phyloP scores from a whole-genome alignment of 2,329 filamentous ascomycete species.

The Zopfia rhizophila region DNA sequence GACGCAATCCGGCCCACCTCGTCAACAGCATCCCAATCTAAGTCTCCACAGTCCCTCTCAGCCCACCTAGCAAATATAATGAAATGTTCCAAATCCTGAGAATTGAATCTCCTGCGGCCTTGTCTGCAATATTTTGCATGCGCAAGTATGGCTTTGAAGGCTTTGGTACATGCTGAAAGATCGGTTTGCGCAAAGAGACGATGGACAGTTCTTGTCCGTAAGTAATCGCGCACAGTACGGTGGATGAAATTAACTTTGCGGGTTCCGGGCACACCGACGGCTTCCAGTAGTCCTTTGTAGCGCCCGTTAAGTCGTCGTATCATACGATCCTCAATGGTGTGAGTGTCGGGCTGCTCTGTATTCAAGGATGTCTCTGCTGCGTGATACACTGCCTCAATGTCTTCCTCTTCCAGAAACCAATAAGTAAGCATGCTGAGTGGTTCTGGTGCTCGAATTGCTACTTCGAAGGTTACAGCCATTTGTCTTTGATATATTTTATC shows the following conservation, averaged over 20 bases:
- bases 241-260: conserved; percentile 13
- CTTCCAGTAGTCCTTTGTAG: conserved; percentile 13
- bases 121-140: no score
- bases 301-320: not conserved
- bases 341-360: no score
- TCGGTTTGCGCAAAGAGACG: not conserved
- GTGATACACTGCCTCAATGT: no score
- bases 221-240: conserved; percentile 14
- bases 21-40: conserved; percentile 1
- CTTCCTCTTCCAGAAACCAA: no score
- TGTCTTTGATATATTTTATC: conserved; percentile 16
- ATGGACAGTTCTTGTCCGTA: conserved; percentile 1
- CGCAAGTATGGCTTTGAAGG: conserved; percentile 1
- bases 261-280: not conserved
- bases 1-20: no score
- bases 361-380: no score
- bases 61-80: conserved; percentile 1
- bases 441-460: conserved; percentile 7
- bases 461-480: conserved; percentile 17
- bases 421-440: conserved; percentile 14
- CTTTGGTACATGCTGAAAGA: not conserved
- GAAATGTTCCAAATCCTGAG: not conserved
- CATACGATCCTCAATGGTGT: not conserved
- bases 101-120: not conserved
- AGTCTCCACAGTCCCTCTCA: not conserved